Evolutionary conservation across 2,329 filamentous ascomycete species (phyloP), one percentile per base, ranked within the genome.

Genomic region (Hymenoscyphus fraxineus): DNA sequence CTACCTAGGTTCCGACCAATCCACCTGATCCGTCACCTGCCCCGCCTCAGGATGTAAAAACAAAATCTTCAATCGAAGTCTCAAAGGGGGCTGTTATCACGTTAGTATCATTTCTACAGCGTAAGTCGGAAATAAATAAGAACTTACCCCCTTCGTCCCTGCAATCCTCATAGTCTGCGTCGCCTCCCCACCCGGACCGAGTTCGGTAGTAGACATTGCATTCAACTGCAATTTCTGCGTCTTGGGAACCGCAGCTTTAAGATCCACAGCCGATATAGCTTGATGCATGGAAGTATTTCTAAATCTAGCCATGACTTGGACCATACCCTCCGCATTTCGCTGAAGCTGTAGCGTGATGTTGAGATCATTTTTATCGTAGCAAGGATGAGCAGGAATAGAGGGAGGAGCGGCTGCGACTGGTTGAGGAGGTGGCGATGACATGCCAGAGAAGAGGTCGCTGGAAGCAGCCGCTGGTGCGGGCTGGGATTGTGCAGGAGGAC

Each of bases 161-260:
- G 86, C 86, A 66, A 99, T 87, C 74, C 92, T 90, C 92, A 99
- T 96, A 73, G 88, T 84, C 79, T 98, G 95, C 66, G 89, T 93
- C 16, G 93, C 94, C 75, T 97, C 93, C 54, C 89, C 86, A 15
- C 92, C 92, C 6, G 88, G 86, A 13, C 82, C 86, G 55, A 99
- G 76, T 39, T 96, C 91, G 4, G 88, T 80, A 69, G 86, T 91
- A 70, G 92, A 96, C 70, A 99, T 97, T 65, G 89, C 92, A 76
- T 96, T 89, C 69, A 99, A 80, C 76, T 97, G 93, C 73, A 99
- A 79, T 76, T 95, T 97, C 79, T 99, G 95, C 56, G 91, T 92
- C 79, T 98, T 99, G 9, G 95, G 95, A 62, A 99, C 95, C 0
- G 95, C 95, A 55, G 94, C 95, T 77, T 99, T 95, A 69, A 99